A percentile compares a stretch with the other conserved stretches of the same genome.
Conservation (phyloP, 2,329 filamentous ascomycete genomes). For the Lachnellula subtilissima region DNA sequence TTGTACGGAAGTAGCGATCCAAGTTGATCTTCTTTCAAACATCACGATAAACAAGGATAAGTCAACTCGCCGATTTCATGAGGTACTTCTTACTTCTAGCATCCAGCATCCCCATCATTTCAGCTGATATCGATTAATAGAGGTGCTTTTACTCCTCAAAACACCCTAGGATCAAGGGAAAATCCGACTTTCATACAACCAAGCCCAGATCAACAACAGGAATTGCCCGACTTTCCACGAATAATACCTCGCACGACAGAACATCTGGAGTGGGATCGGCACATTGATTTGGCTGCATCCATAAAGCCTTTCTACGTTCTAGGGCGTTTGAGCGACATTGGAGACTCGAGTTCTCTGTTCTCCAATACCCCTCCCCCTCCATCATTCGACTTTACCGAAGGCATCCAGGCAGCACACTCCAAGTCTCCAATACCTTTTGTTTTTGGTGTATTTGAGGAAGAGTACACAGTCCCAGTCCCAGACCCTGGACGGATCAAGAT, state of each 20-base stretch:
- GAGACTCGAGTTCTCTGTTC: slow-evolving; percentile 31
- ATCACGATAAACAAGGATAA: neutral
- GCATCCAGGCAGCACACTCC: neutral
- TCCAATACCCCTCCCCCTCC: slow-evolving; percentile 16
- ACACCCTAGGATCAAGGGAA: slow-evolving; percentile 16
- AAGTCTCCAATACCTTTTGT: slow-evolving; percentile 20
- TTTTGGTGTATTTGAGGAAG: slow-evolving; percentile 15
- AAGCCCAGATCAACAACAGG: slow-evolving; percentile 3
- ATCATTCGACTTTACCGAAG: slow-evolving; percentile 7
- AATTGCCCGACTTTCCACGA: neutral
- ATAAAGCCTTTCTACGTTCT: neutral
- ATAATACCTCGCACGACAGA: neutral
- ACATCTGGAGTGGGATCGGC: neutral
- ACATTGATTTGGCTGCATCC: neutral
- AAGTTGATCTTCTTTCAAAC: neutral
- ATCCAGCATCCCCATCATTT: neutral
- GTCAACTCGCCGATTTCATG: slow-evolving; percentile 6
- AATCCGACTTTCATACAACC: slow-evolving; percentile 6
- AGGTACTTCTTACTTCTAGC: slow-evolving; percentile 3
- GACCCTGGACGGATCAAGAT: slow-evolving; percentile 17
- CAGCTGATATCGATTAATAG: slow-evolving; percentile 7
- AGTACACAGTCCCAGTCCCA: neutral
- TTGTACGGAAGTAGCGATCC: neutral
- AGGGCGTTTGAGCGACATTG: slow-evolving; percentile 23
- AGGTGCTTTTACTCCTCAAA: slow-evolving; percentile 19